Base-by-base conservation (phyloP, 2,329 filamentous ascomycete genomes). In the Calycina marina region DNA sequence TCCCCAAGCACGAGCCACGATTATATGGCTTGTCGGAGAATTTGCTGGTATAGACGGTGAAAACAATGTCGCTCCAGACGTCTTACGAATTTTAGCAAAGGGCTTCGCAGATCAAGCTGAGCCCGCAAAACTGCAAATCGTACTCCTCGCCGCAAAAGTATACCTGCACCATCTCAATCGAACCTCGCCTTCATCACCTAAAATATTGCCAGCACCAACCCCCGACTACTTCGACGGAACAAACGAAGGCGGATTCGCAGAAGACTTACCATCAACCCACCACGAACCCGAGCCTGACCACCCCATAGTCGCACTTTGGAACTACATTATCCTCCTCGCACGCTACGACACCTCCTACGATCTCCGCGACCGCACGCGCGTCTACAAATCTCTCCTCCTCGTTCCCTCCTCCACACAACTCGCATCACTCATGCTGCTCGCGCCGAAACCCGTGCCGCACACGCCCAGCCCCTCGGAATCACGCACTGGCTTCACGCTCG, bases 1-100 rank as follows among this genome's bases (percentile, higher is more conserved):
- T 39, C 76, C 90, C 1, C 78, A 85, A 39, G 90, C 90, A 3
- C 70, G 90, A 43, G 90, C 90, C 3, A 93, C 83, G 30, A 94
- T 98, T 41, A 80, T 98, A 45, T 98, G 90, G 90, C 71, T 98
- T 1, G 86, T 96, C 0, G 90, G 90, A 28, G 90, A 98, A 55
- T 96, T 92, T 47, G 74, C 88, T 0, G 83, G 84, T 0, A 56
- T 79, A 3, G 73, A 84, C 35, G 70, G 77, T 6, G 77, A 86
- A 38, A 77, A 90, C 51, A 93, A 92, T 47, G 88, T 98, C 39
- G 90, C 90, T 0, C 77, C 88, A 0, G 90, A 98, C 49, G 85
- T 96, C 5, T 61, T 96, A 18, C 74, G 90, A 5, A 88, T 96
- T 26, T 60, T 98, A 2, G 69, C 85, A 27, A 88, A 85, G 53